Evolutionary conservation across 2,329 filamentous ascomycete species (phyloP).

Genomic region (Trichoderma atroviride): DNA sequence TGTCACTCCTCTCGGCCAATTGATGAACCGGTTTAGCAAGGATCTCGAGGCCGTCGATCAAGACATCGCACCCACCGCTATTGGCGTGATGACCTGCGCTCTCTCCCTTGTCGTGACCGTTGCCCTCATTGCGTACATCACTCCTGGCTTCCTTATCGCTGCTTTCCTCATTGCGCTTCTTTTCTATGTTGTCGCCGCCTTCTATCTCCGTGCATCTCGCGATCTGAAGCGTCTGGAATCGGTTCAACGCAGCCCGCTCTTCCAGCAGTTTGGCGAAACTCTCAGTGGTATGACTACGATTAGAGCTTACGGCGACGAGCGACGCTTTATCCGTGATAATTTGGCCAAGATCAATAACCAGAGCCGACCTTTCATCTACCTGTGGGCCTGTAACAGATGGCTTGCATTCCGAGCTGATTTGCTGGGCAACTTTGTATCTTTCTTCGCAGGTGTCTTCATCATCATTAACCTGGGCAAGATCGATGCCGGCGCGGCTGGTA

Average conservation of each 20-base stretch:
- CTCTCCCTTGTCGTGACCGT: slow-evolving; percentile 80
- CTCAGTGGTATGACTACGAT: slow-evolving; percentile 94
- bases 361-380: slow-evolving; percentile 88
- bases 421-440: slow-evolving; percentile 86
- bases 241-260: slow-evolving; percentile 88
- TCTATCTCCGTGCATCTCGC: slow-evolving; percentile 91
- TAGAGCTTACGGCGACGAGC: slow-evolving; percentile 91
- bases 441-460: slow-evolving; percentile 91
- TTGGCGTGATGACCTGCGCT: slow-evolving; percentile 68
- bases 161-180: slow-evolving; percentile 80
- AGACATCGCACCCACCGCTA: slow-evolving; percentile 89
- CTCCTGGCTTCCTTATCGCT: slow-evolving; percentile 86
- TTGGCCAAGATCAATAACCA: slow-evolving; percentile 85
- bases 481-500: slow-evolving; percentile 87
- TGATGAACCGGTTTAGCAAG: slow-evolving; percentile 99
- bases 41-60: slow-evolving; percentile 95
- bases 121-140: slow-evolving; percentile 82
- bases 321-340: slow-evolving; percentile 92
- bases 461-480: slow-evolving; percentile 80
- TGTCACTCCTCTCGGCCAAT: slow-evolving; percentile 88
- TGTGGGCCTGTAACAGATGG: slow-evolving; percentile 98
- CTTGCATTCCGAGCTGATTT: slow-evolving; percentile 89
- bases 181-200: slow-evolving; percentile 80
- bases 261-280: slow-evolving; percentile 97
- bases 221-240: slow-evolving; percentile 95